Base-by-base conservation (phyloP, 768 basidiomycete species). In the Boletus subcaerulescens region DNA sequence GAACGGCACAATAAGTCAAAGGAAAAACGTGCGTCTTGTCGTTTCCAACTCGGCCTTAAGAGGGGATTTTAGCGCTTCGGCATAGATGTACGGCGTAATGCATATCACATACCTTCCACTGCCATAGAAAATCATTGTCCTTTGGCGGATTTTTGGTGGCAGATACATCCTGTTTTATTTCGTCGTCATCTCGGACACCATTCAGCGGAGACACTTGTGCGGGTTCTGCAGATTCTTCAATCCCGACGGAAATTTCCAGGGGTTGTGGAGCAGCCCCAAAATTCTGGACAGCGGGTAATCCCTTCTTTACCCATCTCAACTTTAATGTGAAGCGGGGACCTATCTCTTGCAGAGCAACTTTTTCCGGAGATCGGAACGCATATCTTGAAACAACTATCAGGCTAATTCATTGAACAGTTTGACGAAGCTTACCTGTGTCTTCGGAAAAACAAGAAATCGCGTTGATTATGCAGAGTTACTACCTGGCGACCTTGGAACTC, bases 321-420 rank as follows among this genome's bases (percentile, higher is more conserved):
- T 98, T 98, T 12, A 98, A 79, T 0, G 97, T 98, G 67, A 99
- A 97, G 32, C 96, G 85, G 8, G 97, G 97, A 2, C 97, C 97
- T 59, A 99, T 99, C 72, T 99, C 97, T 68, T 99, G 97, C 31
- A 99, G 73, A 8, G 89, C 84, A 10, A 96, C 94, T 68, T 90
- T 93, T 60, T 95, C 93, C 4, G 89, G 78, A 2, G 91, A 93
- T 46, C 89, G 85, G 73, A 95, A 98, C 39, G 93, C 93, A 71
- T 94, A 96, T 64, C 91, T 95, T 57, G 33, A 15, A 35, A 54
- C 14, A 26, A 44, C 17, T 20, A 26, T 70, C 22, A 66, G 56
- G 2, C 41, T 38, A 6, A 18, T 15, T 29, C 29, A 53, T 45
- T 9, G 44, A 8, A 33, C 1, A 48, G 8, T 33, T 38, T 26